Evolutionary conservation across 805 yeast species (phyloP).

Genomic region (Saccharomycopsis fermentans): DNA sequence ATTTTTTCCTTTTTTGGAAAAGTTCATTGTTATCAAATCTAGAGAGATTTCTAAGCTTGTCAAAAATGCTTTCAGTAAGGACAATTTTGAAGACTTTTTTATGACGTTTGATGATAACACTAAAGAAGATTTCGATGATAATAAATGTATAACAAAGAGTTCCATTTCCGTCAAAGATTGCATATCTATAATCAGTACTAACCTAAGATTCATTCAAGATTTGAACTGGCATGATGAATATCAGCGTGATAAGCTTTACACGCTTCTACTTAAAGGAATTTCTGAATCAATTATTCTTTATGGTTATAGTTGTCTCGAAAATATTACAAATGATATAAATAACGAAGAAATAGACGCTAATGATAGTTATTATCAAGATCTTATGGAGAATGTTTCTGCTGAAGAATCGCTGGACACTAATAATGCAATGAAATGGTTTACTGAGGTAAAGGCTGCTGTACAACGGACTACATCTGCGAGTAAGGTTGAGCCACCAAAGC

Average conservation of each 20-base stretch:
- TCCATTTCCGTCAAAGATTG: constrained; percentile 62
- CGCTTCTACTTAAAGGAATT: constrained; percentile 50
- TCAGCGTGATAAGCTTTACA: constrained; percentile 53
- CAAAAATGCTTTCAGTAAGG: constrained; percentile 45
- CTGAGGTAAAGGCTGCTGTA: constrained; percentile 43
- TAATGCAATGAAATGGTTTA: constrained; percentile 34
- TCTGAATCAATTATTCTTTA: constrained; percentile 45
- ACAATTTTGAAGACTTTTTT: constrained; percentile 45
- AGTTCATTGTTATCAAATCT: constrained; percentile 35
- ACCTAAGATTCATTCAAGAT: constrained; percentile 43
- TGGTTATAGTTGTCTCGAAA: constrained; percentile 35
- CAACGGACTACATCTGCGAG: constrained; percentile 23
- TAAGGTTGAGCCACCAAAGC: constrained; percentile 33
- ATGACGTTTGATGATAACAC: constrained; percentile 27
- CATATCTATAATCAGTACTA: constrained; percentile 50
- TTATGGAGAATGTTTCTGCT: constrained; percentile 18
- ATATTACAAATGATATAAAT: constrained; percentile 19
- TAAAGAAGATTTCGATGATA: constrained; percentile 14
- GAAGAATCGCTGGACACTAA: constrained; percentile 21
- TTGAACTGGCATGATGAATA: constrained; percentile 57
- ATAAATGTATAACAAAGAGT: constrained; percentile 35
- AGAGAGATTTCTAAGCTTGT: constrained; percentile 39
- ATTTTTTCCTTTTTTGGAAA: constrained; percentile 38
- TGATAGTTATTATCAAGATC: constrained; percentile 17
- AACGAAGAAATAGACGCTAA: constrained; percentile 14